phyloP scores from a whole-genome alignment of 768 basidiomycete species.

The Boletus speciosus region DNA sequence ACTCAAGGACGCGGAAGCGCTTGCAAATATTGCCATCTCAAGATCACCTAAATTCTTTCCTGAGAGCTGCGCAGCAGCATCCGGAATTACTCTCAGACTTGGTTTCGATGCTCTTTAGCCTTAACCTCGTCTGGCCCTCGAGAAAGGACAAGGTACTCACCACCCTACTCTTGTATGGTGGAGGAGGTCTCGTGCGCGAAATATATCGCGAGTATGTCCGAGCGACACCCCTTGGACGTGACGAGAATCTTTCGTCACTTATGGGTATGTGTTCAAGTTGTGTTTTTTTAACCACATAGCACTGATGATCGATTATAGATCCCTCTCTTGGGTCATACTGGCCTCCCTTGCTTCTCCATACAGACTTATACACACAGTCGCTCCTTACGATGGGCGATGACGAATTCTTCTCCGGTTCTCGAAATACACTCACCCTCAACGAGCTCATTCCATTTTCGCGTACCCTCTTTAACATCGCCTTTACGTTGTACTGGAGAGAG shows the following conservation, averaged over 20 bases:
- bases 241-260: conserved; percentile 39
- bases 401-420: conserved; percentile 78
- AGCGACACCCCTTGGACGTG: conserved; percentile 56
- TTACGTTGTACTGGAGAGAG: conserved; percentile 68
- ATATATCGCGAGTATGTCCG: conserved; percentile 70
- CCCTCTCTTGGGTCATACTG: conserved; percentile 46
- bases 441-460: conserved; percentile 74
- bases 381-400: conserved; percentile 94
- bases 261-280: conserved; percentile 34
- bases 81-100: conserved; percentile 43
- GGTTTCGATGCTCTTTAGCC: conserved; percentile 53
- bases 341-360: conserved; percentile 72
- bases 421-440: conserved; percentile 79
- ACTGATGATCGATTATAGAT: conserved; percentile 34
- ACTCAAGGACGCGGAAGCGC: conserved; percentile 60
- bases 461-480: conserved; percentile 82
- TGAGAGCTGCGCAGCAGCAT: conserved; percentile 42
- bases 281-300: not conserved
- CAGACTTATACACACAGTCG: conserved; percentile 78
- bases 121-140: conserved; percentile 59
- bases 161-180: conserved; percentile 46
- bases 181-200: conserved; percentile 67
- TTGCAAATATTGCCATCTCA: conserved; percentile 54
- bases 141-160: conserved; percentile 57
- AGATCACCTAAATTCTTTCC: conserved; percentile 51